A percentile compares a stretch with the other conserved stretches of the same genome.
phyloP scores from a whole-genome alignment of 2,329 filamentous ascomycete species.

The Venturia nashicola region DNA sequence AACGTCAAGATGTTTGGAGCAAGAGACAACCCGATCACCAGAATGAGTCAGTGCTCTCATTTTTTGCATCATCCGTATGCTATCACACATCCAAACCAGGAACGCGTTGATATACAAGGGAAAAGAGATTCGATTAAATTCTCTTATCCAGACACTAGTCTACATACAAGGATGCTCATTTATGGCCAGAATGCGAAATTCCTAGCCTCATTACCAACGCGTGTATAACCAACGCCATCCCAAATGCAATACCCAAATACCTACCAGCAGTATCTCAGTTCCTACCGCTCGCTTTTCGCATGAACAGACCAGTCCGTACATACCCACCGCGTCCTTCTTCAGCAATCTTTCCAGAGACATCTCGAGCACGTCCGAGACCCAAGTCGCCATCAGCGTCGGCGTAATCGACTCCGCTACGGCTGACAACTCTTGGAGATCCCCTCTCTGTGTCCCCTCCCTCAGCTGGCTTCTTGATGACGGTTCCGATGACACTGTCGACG shows the following conservation, averaged over 20 bases:
- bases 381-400: constrained; percentile 24
- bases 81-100: too few species aligned
- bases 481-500: constrained; percentile 5
- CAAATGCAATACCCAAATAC: background rate
- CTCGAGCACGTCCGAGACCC: constrained; percentile 31
- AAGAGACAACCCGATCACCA: too few species aligned
- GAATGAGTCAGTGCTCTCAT: too few species aligned
- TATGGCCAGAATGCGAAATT: background rate
- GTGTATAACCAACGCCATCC: background rate
- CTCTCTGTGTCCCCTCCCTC: background rate
- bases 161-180: background rate
- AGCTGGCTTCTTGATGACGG: constrained; percentile 18
- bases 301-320: constrained; percentile 15
- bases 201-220: background rate
- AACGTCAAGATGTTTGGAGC: too few species aligned
- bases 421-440: constrained; percentile 28
- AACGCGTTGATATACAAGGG: background rate
- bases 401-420: constrained; percentile 34
- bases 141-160: background rate
- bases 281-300: constrained; percentile 29
- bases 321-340: constrained; percentile 51
- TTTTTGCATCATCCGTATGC: too few species aligned
- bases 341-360: constrained; percentile 60
- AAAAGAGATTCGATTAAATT: background rate
- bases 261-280: constrained; percentile 11